Evolutionary conservation across 352 stramenopile genomes (phyloP).

Genomic region (Phytopythium kandeliae): DNA sequence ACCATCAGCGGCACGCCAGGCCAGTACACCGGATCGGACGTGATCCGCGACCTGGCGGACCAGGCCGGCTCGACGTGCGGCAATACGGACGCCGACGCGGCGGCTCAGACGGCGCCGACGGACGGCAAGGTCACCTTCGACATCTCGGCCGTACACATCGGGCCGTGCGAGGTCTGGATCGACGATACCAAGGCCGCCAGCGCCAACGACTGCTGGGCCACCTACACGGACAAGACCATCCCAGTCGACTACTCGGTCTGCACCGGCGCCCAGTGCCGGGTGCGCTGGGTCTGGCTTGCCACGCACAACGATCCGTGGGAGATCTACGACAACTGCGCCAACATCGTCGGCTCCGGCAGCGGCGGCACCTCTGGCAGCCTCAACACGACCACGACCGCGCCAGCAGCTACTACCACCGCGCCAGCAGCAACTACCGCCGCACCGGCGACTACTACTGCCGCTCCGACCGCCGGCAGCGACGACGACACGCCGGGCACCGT

Average conservation of each 20-base stretch:
- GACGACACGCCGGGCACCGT: slow-evolving; percentile 3
- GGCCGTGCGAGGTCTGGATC: slow-evolving; percentile 43
- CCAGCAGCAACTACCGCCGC: slow-evolving; percentile 2
- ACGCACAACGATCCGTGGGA: slow-evolving; percentile 38
- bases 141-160: slow-evolving; percentile 29
- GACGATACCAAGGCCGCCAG: slow-evolving; percentile 23
- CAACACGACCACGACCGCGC: slow-evolving; percentile 5
- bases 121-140: slow-evolving; percentile 17
- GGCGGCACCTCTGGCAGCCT: neutral
- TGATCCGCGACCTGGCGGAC: slow-evolving; percentile 21
- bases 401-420: slow-evolving; percentile 1
- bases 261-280: slow-evolving; percentile 16
- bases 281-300: slow-evolving; percentile 42
- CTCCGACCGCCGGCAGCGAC: slow-evolving; percentile 3
- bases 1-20: slow-evolving; percentile 18
- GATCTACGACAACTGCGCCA: slow-evolving; percentile 40
- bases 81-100: slow-evolving; percentile 22
- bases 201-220: slow-evolving; percentile 24
- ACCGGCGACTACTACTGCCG: slow-evolving; percentile 4
- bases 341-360: slow-evolving; percentile 9
- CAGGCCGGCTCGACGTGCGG: slow-evolving; percentile 27
- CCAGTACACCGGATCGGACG: slow-evolving; percentile 21
- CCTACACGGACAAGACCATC: slow-evolving; percentile 24
- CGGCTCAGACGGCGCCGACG: slow-evolving; percentile 16
- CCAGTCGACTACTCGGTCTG: slow-evolving; percentile 30